Evolutionary conservation across 306 rosid genomes (phyloP).

Genomic region (Alnus glutinosa): DNA sequence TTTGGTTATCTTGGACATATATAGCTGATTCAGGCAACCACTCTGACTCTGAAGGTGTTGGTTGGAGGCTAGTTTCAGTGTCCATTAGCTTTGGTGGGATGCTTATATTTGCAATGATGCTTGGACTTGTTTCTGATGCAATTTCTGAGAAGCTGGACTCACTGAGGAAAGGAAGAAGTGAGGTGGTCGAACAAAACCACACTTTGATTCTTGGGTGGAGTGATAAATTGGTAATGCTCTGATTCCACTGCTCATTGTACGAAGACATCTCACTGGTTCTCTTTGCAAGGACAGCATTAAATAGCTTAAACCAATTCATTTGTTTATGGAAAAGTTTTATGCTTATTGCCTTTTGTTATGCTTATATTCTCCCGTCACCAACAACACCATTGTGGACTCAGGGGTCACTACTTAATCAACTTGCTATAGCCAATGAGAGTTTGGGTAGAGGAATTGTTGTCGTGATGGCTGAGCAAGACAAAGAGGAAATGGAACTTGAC

Average conservation of each 20-base stretch:
- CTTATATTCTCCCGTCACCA: slow-evolving; percentile 12
- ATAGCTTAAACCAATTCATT: background rate
- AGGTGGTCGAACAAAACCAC: slow-evolving; percentile 85
- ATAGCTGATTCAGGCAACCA: slow-evolving; percentile 93
- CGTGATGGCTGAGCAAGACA: slow-evolving; percentile 94
- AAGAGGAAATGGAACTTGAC: slow-evolving; percentile 96
- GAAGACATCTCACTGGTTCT: background rate
- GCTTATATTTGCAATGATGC: slow-evolving; percentile 98
- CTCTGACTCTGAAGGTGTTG: slow-evolving; percentile 64
- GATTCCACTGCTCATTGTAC: background rate
- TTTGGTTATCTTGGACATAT: slow-evolving; percentile 91
- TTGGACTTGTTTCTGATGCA: slow-evolving; percentile 90
- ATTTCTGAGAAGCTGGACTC: slow-evolving; percentile 91
- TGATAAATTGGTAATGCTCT: slow-evolving; percentile 67
- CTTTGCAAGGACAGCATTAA: background rate
- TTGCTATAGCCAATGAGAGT: slow-evolving; percentile 90
- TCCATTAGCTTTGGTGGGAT: slow-evolving; percentile 92
- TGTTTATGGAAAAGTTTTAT: slow-evolving; percentile 14
- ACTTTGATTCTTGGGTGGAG: slow-evolving; percentile 97
- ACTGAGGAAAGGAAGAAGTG: slow-evolving; percentile 87
- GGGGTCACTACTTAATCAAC: slow-evolving; percentile 89
- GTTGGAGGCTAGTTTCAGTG: slow-evolving; percentile 82
- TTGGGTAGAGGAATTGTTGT: slow-evolving; percentile 85
- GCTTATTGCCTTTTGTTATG: slow-evolving; percentile 14
- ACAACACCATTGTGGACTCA: slow-evolving; percentile 31